Percentiles rank a stretch among this genome's conserved stretches.
Evolutionary conservation across 306 rosid genomes (phyloP).

Genomic region (Ormosia emarginata): DNA sequence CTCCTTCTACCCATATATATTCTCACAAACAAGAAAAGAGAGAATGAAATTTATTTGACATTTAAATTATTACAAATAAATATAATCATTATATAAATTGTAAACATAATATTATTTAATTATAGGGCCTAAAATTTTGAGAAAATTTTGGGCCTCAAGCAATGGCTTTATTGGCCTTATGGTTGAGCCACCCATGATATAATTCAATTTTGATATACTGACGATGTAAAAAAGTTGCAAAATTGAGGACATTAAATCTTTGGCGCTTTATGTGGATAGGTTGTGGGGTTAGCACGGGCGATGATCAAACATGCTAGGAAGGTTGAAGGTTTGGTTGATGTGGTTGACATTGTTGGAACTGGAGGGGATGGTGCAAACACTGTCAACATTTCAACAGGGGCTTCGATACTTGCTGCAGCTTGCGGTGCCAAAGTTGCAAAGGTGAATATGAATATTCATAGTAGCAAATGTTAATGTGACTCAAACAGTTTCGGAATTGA

Average conservation of each 20-base stretch:
- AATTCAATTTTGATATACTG: not conserved
- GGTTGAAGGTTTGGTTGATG: slow-evolving; percentile 79
- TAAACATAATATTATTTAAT: no score
- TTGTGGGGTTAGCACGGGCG: slow-evolving; percentile 87
- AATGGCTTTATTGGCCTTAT: no score
- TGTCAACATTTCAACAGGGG: slow-evolving; percentile 87
- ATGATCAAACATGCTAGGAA: slow-evolving; percentile 71
- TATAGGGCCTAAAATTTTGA: no score
- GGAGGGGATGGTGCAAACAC: slow-evolving; percentile 98
- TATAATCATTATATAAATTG: no score
- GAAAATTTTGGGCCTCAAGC: no score
- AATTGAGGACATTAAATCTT: not conserved
- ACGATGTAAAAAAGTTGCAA: not conserved
- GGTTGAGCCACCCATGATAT: no score
- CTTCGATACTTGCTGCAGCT: slow-evolving; percentile 93
- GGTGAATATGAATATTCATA: slow-evolving; percentile 31
- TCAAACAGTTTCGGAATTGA: not conserved
- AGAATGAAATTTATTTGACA: no score
- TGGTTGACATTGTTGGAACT: slow-evolving; percentile 94
- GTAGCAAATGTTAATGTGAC: not conserved
- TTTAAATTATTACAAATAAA: no score
- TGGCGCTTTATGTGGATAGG: slow-evolving; percentile 25
- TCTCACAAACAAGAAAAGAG: no score
- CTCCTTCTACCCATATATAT: no score
- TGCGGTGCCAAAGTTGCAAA: slow-evolving; percentile 94